These are phyloP conservation scores for Helotiales sp. DNA, from an alignment of 2,329 filamentous ascomycete genomes.

Conservation along the genomic window DNA sequence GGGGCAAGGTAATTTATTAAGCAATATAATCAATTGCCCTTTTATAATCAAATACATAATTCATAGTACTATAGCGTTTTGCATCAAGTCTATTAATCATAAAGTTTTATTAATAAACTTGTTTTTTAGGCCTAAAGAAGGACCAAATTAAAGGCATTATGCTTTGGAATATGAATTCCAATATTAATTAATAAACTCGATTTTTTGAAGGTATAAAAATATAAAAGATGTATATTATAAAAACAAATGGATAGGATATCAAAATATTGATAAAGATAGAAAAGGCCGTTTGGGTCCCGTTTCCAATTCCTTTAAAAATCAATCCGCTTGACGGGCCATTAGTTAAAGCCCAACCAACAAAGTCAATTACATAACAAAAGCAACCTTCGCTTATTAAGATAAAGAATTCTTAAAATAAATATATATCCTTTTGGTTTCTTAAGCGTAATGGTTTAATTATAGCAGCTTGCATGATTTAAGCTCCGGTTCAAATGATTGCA, in stretches of 20 bases:
- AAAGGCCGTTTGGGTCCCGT: neutral
- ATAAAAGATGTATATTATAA: neutral
- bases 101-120: neutral
- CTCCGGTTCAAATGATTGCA: neutral
- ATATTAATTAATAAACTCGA: neutral
- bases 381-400: neutral
- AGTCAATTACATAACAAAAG: neutral
- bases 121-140: neutral
- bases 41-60: no score
- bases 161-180: neutral
- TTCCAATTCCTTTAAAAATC: neutral
- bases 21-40: neutral
- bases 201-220: neutral
- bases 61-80: no score
- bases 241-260: neutral
- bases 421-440: neutral
- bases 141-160: neutral
- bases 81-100: neutral
- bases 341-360: neutral
- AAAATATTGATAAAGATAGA: neutral
- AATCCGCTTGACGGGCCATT: neutral
- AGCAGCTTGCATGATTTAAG: neutral
- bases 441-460: neutral
- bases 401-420: neutral
- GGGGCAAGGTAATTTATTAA: neutral